These are phyloP conservation scores for Limnanthes douglasii DNA, from an alignment of 345 rosid genomes.

Conservation along the genomic window DNA sequence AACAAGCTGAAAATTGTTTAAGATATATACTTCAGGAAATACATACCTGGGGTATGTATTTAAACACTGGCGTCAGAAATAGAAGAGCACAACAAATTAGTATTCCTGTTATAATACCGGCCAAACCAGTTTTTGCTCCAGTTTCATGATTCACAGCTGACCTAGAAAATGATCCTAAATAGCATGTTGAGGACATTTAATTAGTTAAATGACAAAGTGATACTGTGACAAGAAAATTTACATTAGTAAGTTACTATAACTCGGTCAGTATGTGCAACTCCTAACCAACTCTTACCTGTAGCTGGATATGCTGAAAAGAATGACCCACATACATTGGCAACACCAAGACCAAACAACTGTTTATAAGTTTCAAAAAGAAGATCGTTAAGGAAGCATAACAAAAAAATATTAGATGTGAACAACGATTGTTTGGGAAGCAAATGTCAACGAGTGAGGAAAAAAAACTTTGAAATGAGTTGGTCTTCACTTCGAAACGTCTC, in stretches of 20 bases:
- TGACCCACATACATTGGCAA: slow-evolving; percentile 57
- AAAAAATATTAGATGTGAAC: no score
- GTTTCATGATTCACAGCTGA: slow-evolving; percentile 97
- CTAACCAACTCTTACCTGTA: slow-evolving; percentile 34
- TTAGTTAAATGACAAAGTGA: slow-evolving; percentile 5
- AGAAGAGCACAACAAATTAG: slow-evolving; percentile 79
- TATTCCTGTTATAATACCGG: slow-evolving; percentile 70
- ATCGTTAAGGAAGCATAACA: no score
- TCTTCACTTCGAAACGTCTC: no score
- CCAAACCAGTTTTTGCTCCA: slow-evolving; percentile 86
- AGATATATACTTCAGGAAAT: slow-evolving; percentile 9
- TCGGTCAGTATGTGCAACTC: no score
- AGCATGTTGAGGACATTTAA: slow-evolving; percentile 13
- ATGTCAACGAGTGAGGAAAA: no score
- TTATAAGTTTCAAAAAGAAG: neutral
- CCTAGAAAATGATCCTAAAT: slow-evolving; percentile 90
- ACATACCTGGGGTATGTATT: slow-evolving; percentile 82
- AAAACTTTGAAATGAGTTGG: no score
- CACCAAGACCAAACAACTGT: slow-evolving; percentile 80
- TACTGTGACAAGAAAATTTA: no score
- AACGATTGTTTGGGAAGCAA: no score
- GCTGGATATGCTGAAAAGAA: slow-evolving; percentile 69
- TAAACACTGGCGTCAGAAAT: slow-evolving; percentile 74
- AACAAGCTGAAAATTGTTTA: slow-evolving; percentile 4
- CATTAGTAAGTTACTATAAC: no score